These are phyloP conservation scores for Gracilaria caudata DNA, from an alignment of 23 red algal species.

Conservation along the genomic window DNA sequence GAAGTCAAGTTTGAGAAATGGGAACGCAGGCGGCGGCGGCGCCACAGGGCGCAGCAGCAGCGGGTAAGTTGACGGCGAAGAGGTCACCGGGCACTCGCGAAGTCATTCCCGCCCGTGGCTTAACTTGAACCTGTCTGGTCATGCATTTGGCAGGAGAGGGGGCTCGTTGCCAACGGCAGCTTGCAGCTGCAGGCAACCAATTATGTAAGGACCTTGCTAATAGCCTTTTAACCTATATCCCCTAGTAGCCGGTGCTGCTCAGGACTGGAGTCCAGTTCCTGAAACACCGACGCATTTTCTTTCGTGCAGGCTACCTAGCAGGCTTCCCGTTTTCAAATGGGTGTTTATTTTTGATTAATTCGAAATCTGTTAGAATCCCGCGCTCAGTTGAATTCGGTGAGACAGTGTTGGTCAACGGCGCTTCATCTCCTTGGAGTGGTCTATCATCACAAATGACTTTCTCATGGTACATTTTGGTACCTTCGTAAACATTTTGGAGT, in stretches of 20 bases:
- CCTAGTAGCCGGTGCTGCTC: background rate
- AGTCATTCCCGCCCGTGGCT: background rate
- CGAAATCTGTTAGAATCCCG: background rate
- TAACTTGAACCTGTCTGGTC: background rate
- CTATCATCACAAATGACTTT: too few species aligned
- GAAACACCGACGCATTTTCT: too few species aligned
- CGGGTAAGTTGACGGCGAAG: background rate
- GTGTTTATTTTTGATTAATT: background rate
- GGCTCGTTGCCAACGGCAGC: slow-evolving; percentile 26
- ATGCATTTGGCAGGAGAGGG: background rate
- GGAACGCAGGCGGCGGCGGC: background rate
- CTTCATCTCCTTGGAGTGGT: too few species aligned
- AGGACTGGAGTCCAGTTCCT: background rate
- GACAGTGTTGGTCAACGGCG: too few species aligned
- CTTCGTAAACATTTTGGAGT: too few species aligned
- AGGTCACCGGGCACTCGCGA: background rate
- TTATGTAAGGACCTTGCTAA: background rate
- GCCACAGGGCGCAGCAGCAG: background rate
- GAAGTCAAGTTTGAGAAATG: background rate
- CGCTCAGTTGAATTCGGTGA: too few species aligned
- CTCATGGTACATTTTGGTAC: too few species aligned
- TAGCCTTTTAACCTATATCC: background rate
- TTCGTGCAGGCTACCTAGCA: too few species aligned
- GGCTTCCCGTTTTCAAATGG: background rate
- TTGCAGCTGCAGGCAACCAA: slow-evolving; percentile 23